Base-by-base conservation (phyloP, 2,329 filamentous ascomycete genomes). In the Cladorrhinum sp. region DNA sequence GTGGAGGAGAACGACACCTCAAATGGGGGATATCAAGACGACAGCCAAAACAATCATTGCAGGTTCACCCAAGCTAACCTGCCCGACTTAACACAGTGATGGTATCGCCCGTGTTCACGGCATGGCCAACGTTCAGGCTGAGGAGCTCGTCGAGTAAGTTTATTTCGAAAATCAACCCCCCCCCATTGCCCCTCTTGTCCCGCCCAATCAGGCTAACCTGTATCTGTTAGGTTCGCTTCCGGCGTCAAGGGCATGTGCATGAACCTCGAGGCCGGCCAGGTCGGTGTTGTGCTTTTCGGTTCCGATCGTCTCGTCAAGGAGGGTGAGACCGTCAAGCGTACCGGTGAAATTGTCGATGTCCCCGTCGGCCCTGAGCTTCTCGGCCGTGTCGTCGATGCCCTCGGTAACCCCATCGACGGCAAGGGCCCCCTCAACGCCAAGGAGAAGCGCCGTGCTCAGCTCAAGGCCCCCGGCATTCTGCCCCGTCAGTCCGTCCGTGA, bases 201-300 rank as follows among this genome's bases (percentile, higher is more conserved):
- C 4, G 33, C 33, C 33, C 33, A 36, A 36, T 36, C 33, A 36
- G 18, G 42, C 42, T 46, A 21, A 53, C 42, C 52, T 21, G 16
- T 65, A 23, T 24, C 36, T 63, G 64, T 42, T 70, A 97, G 93
- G 86, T 99, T 99, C 85, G 92, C 95, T 75, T 99, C 95, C 70
- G 95, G 95, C 80, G 95, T 98, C 82, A 98, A 98, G 89, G 95
- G 95, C 81, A 99, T 99, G 95, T 98, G 94, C 91, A 98, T 99
- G 94, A 99, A 99, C 91, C 89, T 99, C 82, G 95, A 99, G 85
- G 95, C 95, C 81, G 95, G 95, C 80, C 95, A 98, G 83, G 95
- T 99, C 84, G 95, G 95, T 96, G 93, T 99, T 76, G 95, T 99
- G 87, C 87, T 99, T 77, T 99, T 99, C 87, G 95, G 95, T 89